Percentiles rank a stretch among this genome's conserved stretches.
These are phyloP conservation scores for Beta vulgaris DNA, from an alignment of 148 eudicot species.

Conservation along the genomic window DNA sequence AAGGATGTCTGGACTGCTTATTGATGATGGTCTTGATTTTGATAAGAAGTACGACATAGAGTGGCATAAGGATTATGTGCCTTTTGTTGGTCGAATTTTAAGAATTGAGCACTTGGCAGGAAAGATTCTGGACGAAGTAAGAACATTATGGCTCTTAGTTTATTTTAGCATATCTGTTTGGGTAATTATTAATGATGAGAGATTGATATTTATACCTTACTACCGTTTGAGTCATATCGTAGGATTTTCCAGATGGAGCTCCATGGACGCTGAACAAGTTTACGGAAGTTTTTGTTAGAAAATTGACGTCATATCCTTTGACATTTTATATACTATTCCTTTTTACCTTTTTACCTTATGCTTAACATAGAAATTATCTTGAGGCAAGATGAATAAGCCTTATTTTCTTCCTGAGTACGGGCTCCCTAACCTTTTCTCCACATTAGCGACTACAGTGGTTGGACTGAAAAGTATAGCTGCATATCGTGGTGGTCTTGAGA, in stretches of 20 bases:
- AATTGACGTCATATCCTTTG: conserved; percentile 88
- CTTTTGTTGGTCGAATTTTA: conserved; percentile 74
- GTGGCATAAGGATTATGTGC: conserved; percentile 67
- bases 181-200: background rate
- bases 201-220: background rate
- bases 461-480: conserved; percentile 96
- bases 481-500: conserved; percentile 90
- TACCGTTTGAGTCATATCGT: conserved; percentile 7
- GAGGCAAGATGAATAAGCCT: background rate
- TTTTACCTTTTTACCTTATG: background rate
- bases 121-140: conserved; percentile 71
- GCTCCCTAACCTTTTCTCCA: conserved; percentile 52
- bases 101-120: conserved; percentile 84
- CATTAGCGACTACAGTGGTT: conserved; percentile 58
- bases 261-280: conserved; percentile 73
- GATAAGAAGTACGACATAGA: conserved; percentile 62
- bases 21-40: conserved; percentile 80
- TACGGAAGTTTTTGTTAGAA: conserved; percentile 48
- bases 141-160: conserved; percentile 15
- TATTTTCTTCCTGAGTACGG: background rate
- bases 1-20: conserved; percentile 61
- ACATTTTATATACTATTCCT: background rate
- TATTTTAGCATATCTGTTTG: background rate
- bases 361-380: background rate
- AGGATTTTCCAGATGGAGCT: conserved; percentile 56